These are phyloP conservation scores for Cenchrus purpureus DNA, from an alignment of 176 grass and related monocot genomes.

Conservation along the genomic window DNA sequence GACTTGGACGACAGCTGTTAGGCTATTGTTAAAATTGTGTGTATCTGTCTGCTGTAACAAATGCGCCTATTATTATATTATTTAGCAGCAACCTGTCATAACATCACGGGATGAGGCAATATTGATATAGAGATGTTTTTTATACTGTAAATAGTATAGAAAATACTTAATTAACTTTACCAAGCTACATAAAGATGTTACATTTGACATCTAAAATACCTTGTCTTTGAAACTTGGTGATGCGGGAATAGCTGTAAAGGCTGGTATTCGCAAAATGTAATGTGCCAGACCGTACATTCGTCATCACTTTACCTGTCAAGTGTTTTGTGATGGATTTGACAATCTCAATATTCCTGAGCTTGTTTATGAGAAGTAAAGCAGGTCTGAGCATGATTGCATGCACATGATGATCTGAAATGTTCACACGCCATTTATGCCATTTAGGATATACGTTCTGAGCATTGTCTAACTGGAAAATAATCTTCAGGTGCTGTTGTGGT, in stretches of 20 bases:
- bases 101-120: neutral
- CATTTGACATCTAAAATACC: neutral
- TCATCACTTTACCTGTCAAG: neutral
- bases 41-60: neutral
- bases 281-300: neutral
- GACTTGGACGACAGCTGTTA: neutral
- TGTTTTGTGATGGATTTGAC: neutral
- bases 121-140: neutral
- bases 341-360: neutral
- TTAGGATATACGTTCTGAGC: slow-evolving; percentile 25
- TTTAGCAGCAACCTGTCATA: neutral
- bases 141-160: neutral
- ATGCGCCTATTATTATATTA: neutral
- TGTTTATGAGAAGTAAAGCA: neutral
- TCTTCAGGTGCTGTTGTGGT: slow-evolving; percentile 80
- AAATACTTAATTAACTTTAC: neutral
- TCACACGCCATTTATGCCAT: neutral
- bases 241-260: neutral
- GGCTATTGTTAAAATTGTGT: neutral
- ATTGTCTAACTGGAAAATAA: slow-evolving; percentile 25
- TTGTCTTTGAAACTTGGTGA: neutral
- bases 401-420: neutral
- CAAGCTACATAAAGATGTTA: neutral
- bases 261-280: neutral
- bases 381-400: neutral